Conservation (phyloP, 352 stramenopile genomes). For the Globisporangium paroecandrum region DNA sequence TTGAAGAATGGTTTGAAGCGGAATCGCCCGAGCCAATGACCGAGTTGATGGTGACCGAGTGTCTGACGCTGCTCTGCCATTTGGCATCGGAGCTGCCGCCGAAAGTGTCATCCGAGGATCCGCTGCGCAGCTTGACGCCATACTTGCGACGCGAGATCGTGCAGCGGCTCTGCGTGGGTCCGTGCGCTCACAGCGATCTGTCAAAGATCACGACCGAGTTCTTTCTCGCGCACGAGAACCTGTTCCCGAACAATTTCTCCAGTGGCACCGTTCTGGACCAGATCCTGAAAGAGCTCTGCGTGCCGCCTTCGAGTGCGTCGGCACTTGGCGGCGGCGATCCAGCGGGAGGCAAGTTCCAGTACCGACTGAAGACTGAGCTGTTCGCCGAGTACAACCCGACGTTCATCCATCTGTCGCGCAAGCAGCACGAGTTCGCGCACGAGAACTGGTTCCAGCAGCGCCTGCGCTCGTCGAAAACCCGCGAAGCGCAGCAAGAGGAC, state of each 20-base stretch:
- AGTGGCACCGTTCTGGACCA: constrained; percentile 62
- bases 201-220: constrained; percentile 85
- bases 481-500: constrained; percentile 62
- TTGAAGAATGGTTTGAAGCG: constrained; percentile 52
- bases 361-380: constrained; percentile 76
- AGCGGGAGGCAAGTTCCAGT: constrained; percentile 65
- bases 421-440: constrained; percentile 84
- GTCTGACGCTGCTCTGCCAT: constrained; percentile 69
- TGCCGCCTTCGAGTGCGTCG: constrained; percentile 24
- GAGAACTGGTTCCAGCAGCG: constrained; percentile 87
- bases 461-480: constrained; percentile 57
- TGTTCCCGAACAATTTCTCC: constrained; percentile 73
- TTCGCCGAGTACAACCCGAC: constrained; percentile 84
- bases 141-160: constrained; percentile 78
- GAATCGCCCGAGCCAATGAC: constrained; percentile 36
- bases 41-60: constrained; percentile 81
- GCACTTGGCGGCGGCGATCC: constrained; percentile 27
- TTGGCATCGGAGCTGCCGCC: constrained; percentile 75
- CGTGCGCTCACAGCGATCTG: constrained; percentile 79
- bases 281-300: constrained; percentile 76
- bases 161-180: constrained; percentile 74
- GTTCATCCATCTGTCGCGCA: constrained; percentile 83
- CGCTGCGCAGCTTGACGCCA: constrained; percentile 56
- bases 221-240: constrained; percentile 69
- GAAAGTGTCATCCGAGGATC: constrained; percentile 41